A percentile compares a stretch with the other conserved stretches of the same genome.
Conservation (phyloP, 306 rosid genomes). For the Medicago ruthenica region DNA sequence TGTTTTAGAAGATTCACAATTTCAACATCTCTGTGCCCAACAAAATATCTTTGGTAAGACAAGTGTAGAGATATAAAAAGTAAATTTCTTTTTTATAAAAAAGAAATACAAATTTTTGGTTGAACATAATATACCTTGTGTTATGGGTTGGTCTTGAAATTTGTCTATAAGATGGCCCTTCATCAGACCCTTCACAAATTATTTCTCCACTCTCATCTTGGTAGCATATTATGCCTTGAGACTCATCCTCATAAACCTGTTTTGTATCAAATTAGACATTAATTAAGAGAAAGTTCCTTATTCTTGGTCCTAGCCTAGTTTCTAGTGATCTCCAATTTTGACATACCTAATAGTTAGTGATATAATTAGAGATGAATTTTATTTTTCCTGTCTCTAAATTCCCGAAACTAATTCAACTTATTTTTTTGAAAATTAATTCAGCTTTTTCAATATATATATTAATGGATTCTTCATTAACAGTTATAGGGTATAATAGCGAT, state of each 20-base stretch:
- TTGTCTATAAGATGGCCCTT: conserved; percentile 77
- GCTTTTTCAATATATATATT: too few species aligned
- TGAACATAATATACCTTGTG: conserved; percentile 48
- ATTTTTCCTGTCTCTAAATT: background rate
- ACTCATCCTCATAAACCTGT: conserved; percentile 85
- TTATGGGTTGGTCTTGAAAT: conserved; percentile 50
- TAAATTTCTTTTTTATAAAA: too few species aligned
- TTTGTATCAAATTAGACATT: conserved; percentile 19
- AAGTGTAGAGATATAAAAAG: too few species aligned
- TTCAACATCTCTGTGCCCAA: conserved; percentile 63
- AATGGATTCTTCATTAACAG: too few species aligned
- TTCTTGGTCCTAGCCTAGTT: background rate
- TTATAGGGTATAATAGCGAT: too few species aligned
- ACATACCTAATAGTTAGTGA: background rate
- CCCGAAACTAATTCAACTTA: background rate
- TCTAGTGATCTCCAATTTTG: background rate
- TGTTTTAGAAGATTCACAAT: conserved; percentile 62
- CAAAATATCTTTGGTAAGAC: conserved; percentile 19
- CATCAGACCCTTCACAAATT: conserved; percentile 92
- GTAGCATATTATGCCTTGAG: conserved; percentile 83
- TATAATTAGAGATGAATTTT: background rate
- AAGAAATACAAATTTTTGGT: background rate
- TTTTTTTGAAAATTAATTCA: too few species aligned
- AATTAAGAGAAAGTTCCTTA: conserved; percentile 25
- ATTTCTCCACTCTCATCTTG: conserved; percentile 82